Percentiles rank a stretch among this genome's conserved stretches.
These are phyloP conservation scores for Metschnikowia dekortorum DNA, from an alignment of 805 yeast species.

Conservation along the genomic window DNA sequence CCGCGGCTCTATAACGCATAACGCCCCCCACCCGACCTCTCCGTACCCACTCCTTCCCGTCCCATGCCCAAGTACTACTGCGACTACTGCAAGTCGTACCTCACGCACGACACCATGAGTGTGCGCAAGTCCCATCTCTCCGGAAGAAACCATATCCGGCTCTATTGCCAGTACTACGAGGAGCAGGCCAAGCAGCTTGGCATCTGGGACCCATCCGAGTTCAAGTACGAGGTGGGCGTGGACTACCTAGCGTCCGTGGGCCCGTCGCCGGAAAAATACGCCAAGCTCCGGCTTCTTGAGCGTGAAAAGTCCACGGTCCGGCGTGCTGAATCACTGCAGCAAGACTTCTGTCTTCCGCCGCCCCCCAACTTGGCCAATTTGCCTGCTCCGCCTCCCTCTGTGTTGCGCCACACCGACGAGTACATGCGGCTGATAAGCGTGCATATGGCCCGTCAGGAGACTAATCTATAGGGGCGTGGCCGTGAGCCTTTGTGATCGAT, in stretches of 20 bases:
- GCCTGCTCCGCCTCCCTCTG: constrained; percentile 19
- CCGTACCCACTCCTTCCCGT: not conserved
- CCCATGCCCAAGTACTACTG: constrained; percentile 72
- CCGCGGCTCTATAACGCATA: no score
- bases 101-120: constrained; percentile 86
- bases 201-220: constrained; percentile 27
- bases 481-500: no score
- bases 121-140: constrained; percentile 75
- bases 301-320: constrained; percentile 13
- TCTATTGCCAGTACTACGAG: constrained; percentile 73
- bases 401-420: constrained; percentile 13
- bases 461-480: constrained; percentile 5
- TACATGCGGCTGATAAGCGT: constrained; percentile 9
- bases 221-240: constrained; percentile 34
- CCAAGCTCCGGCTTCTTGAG: constrained; percentile 10
- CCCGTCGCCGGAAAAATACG: constrained; percentile 20
- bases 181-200: constrained; percentile 29
- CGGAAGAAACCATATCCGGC: constrained; percentile 71
- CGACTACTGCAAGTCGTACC: constrained; percentile 75
- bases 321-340: constrained; percentile 9
- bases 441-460: constrained; percentile 13
- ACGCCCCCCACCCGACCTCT: no score
- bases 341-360: constrained; percentile 17
- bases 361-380: constrained; percentile 14
- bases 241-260: constrained; percentile 30